phyloP scores from a whole-genome alignment of 345 rosid genomes.

The Citrus sp. region DNA sequence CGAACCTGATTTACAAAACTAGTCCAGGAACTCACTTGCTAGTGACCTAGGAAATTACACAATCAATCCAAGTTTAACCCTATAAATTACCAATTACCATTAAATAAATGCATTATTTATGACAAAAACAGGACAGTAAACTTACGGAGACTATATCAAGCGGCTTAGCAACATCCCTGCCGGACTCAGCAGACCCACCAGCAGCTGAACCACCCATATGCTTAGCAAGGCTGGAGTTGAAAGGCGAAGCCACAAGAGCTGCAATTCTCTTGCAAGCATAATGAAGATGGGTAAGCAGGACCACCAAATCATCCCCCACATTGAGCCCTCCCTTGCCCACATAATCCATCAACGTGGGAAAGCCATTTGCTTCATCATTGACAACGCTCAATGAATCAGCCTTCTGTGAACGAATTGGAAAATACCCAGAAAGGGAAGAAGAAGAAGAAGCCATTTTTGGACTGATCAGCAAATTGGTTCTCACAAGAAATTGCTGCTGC shows the following conservation, averaged over 20 bases:
- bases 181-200: slow-evolving; percentile 36
- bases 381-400: slow-evolving; percentile 14
- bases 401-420: slow-evolving; percentile 37
- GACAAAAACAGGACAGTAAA: not conserved
- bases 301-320: slow-evolving; percentile 67
- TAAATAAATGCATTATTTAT: not conserved
- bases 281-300: slow-evolving; percentile 74
- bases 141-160: slow-evolving; percentile 76
- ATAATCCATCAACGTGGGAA: slow-evolving; percentile 45
- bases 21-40: too few relatives aligned
- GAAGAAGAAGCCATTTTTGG: slow-evolving; percentile 47
- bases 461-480: not conserved
- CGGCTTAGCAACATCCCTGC: slow-evolving; percentile 82
- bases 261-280: slow-evolving; percentile 91
- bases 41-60: too few relatives aligned
- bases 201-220: slow-evolving; percentile 24
- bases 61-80: too few relatives aligned
- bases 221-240: slow-evolving; percentile 57
- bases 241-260: slow-evolving; percentile 89
- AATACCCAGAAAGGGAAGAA: slow-evolving; percentile 45
- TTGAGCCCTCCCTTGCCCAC: slow-evolving; percentile 51
- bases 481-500: not conserved
- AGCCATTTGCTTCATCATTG: slow-evolving; percentile 20
- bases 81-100: too few relatives aligned
- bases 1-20: too few relatives aligned